Evolutionary conservation across 1,284 basidiomycete species (phyloP).

Genomic region (Vanrija pseudolonga): DNA sequence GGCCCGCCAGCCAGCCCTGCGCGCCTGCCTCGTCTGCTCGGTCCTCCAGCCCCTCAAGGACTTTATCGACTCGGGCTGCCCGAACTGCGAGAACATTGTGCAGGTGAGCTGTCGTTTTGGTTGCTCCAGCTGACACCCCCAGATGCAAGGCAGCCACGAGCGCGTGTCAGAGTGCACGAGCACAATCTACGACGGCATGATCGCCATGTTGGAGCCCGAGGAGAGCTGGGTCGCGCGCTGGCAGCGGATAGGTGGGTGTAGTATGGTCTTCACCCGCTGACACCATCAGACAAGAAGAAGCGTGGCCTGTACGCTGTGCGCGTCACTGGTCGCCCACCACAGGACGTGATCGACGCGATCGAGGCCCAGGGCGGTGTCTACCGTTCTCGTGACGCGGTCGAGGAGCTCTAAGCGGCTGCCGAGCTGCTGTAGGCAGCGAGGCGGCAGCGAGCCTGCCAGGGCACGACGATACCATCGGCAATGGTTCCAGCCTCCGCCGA

Average conservation of each 20-base stretch:
- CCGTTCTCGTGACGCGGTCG: slow-evolving; percentile 40
- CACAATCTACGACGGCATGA: slow-evolving; percentile 89
- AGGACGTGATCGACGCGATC: slow-evolving; percentile 67
- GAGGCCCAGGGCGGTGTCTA: slow-evolving; percentile 41
- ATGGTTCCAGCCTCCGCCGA: too few species aligned
- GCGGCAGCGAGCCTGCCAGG: background rate
- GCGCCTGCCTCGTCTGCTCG: slow-evolving; percentile 90
- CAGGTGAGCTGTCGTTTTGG: slow-evolving; percentile 58
- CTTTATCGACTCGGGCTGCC: slow-evolving; percentile 82
- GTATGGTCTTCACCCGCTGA: background rate
- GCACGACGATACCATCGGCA: background rate
- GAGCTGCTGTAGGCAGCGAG: background rate
- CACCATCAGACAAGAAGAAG: slow-evolving; percentile 67
- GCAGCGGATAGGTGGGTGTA: slow-evolving; percentile 78
- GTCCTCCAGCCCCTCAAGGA: slow-evolving; percentile 80
- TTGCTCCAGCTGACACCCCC: slow-evolving; percentile 1
- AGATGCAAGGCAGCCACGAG: slow-evolving; percentile 88
- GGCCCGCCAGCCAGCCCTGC: slow-evolving; percentile 53
- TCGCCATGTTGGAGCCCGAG: slow-evolving; percentile 82
- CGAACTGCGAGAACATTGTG: slow-evolving; percentile 94
- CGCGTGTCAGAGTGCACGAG: slow-evolving; percentile 84
- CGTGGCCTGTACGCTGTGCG: slow-evolving; percentile 83
- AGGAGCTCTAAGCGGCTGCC: slow-evolving; percentile 28
- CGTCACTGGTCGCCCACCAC: slow-evolving; percentile 78
- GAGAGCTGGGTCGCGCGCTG: slow-evolving; percentile 92